phyloP scores from a whole-genome alignment of 192 early-diverging fungal genomes.

The Coemansia sp. region DNA sequence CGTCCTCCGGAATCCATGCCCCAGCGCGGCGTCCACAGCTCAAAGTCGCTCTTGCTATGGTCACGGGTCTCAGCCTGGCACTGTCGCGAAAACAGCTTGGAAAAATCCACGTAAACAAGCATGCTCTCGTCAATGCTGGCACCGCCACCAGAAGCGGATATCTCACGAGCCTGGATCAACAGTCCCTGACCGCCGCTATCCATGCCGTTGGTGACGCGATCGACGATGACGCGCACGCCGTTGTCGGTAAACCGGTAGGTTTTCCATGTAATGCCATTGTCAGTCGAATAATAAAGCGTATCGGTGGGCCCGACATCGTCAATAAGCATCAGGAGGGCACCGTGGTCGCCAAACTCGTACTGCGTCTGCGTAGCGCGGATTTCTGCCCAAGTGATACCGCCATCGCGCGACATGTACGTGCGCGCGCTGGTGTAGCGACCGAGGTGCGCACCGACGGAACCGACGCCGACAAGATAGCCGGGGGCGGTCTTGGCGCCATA shows the following conservation, averaged over 20 bases:
- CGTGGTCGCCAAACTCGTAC: slow-evolving; percentile 91
- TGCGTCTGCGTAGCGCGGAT: slow-evolving; percentile 66
- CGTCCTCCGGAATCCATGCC: slow-evolving; percentile 41
- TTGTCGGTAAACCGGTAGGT: slow-evolving; percentile 59
- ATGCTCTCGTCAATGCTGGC: slow-evolving; percentile 23
- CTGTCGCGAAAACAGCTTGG: slow-evolving; percentile 36
- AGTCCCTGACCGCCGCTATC: slow-evolving; percentile 71
- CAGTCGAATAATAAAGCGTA: slow-evolving; percentile 69
- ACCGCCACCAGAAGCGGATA: slow-evolving; percentile 13
- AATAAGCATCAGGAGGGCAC: slow-evolving; percentile 77
- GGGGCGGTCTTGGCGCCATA: slow-evolving; percentile 74
- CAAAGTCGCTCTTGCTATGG: slow-evolving; percentile 79
- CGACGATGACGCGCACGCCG: slow-evolving; percentile 60
- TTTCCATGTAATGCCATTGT: slow-evolving; percentile 80
- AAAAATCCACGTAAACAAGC: slow-evolving; percentile 67
- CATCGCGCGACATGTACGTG: slow-evolving; percentile 84
- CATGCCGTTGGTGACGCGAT: slow-evolving; percentile 64
- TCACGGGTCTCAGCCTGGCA: slow-evolving; percentile 57
- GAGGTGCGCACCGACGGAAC: slow-evolving; percentile 77
- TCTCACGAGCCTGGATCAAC: slow-evolving; percentile 64
- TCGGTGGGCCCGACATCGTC: slow-evolving; percentile 74
- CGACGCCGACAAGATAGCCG: slow-evolving; percentile 87
- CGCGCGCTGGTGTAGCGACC: slow-evolving; percentile 61
- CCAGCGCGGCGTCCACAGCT: slow-evolving; percentile 72
- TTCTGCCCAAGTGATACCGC: slow-evolving; percentile 80